A percentile compares a stretch with the other conserved stretches of the same genome.
phyloP scores from a whole-genome alignment of 148 eudicot species.

The Rhododendron molle region DNA sequence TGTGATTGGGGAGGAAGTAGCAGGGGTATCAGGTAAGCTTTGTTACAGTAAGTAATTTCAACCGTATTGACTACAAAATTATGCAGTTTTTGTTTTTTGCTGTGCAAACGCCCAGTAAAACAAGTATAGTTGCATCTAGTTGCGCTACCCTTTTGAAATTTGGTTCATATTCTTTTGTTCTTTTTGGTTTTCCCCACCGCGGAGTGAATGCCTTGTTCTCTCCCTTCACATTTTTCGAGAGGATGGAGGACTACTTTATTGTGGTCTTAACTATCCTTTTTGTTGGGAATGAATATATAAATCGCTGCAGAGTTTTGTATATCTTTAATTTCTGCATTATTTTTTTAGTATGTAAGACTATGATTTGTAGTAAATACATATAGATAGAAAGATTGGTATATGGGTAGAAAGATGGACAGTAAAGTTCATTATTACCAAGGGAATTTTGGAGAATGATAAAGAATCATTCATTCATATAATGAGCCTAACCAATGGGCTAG shows the following conservation, averaged over 20 bases:
- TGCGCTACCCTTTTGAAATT: background rate
- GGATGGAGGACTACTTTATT: too few species aligned
- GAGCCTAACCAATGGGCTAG: background rate
- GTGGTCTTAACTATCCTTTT: background rate
- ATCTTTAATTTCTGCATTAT: background rate
- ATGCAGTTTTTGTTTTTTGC: background rate
- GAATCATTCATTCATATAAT: background rate
- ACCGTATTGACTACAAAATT: background rate
- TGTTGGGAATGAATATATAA: background rate
- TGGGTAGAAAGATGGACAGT: background rate
- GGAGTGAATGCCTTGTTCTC: too few species aligned
- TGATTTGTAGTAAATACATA: background rate
- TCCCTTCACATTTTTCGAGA: too few species aligned
- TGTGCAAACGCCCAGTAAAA: background rate
- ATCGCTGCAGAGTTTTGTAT: background rate
- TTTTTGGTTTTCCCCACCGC: too few species aligned
- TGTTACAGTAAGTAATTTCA: background rate
- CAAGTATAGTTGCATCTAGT: background rate
- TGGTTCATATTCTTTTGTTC: too few species aligned
- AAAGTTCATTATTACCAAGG: background rate
- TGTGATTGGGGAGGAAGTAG: slow-evolving; percentile 52
- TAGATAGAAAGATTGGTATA: background rate
- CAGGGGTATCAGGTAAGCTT: slow-evolving; percentile 33
- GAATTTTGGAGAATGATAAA: background rate
- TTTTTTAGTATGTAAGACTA: background rate